Percentiles rank a stretch among this genome's conserved stretches.
Evolutionary conservation across 352 stramenopile species (phyloP).

Genomic region (Phytophthora chlamydospora): DNA sequence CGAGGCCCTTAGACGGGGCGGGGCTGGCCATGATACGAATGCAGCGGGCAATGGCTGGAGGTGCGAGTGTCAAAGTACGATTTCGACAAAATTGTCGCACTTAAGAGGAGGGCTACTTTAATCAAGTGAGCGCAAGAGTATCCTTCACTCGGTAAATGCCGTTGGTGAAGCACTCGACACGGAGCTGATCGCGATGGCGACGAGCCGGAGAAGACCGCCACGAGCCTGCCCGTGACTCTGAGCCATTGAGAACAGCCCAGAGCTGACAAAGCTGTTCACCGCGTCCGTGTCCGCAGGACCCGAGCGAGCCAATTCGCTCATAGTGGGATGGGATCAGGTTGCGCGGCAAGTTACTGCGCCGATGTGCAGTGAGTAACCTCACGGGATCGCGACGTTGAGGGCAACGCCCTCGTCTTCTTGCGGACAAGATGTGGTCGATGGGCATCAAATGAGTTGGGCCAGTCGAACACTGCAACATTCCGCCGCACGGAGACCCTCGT

Average conservation of each 20-base stretch:
- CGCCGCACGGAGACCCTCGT: background rate
- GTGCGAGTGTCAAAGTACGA: background rate
- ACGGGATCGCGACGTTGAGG: background rate
- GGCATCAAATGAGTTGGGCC: background rate
- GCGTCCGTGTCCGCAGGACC: no score
- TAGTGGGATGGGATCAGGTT: constrained; percentile 1
- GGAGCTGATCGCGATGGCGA: no score
- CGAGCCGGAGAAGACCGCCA: no score
- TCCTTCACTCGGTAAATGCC: no score
- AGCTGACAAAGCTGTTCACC: no score
- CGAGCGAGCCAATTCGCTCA: no score
- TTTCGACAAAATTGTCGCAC: no score
- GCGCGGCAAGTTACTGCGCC: background rate
- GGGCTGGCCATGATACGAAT: constrained; percentile 33
- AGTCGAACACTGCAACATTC: constrained; percentile 2
- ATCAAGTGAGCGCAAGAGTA: no score
- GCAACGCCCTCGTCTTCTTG: background rate
- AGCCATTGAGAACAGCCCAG: no score
- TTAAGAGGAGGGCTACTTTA: no score
- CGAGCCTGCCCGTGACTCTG: no score
- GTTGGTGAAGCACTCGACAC: no score
- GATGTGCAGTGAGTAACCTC: constrained; percentile 10
- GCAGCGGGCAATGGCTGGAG: constrained; percentile 30
- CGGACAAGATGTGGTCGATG: background rate
- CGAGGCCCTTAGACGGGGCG: constrained; percentile 44